Evolutionary conservation across 495 filamentous ascomycete species (phyloP), one percentile per base, ranked within the genome.

Genomic region (Pyronema domesticum): DNA sequence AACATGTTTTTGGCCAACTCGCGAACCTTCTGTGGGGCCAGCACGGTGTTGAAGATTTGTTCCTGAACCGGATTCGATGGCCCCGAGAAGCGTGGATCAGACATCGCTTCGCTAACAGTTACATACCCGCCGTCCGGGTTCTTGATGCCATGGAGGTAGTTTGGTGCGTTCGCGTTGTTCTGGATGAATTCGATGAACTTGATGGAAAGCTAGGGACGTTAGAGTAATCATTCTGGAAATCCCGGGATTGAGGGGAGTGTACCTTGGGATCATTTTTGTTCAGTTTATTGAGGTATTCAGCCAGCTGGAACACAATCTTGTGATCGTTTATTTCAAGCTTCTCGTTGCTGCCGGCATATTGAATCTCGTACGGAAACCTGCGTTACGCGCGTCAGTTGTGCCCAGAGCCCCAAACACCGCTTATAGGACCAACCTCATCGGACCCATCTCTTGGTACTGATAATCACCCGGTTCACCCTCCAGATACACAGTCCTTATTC

Each of bases 361-460:
- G 67, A 54, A 73, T 70, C 34, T 60, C 64, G 3, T 74, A 68
- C 0, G 73, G 73, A 54, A 77, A 51, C 55, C 18, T 23, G 45
- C n/a, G n/a, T n/a, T n/a, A n/a, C n/a, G n/a, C n/a, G n/a, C n/a
- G n/a, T n/a, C n/a, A 3, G 70, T n/a, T n/a, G n/a, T n/a, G n/a
- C n/a, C n/a, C n/a, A n/a, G n/a, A n/a, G n/a, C n/a, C n/a, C n/a
- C n/a, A n/a, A n/a, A n/a, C n/a, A n/a, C n/a, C n/a, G n/a, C n/a
- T n/a, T n/a, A n/a, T n/a, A n/a, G n/a, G n/a, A n/a, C n/a, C n/a
- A 40, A 40, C 3, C 81, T 71, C 81, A 84, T 83, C 0, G 81
- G 79, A 0, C 81, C 81, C 81, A 85, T 84, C 61, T 85, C 81
- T 58, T 84, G 80, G 54, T 85, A 85, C 43, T 80, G 77, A 55